Evolutionary conservation across 305 asterid genomes (phyloP).

Genomic region (Fraxinus sp.): DNA sequence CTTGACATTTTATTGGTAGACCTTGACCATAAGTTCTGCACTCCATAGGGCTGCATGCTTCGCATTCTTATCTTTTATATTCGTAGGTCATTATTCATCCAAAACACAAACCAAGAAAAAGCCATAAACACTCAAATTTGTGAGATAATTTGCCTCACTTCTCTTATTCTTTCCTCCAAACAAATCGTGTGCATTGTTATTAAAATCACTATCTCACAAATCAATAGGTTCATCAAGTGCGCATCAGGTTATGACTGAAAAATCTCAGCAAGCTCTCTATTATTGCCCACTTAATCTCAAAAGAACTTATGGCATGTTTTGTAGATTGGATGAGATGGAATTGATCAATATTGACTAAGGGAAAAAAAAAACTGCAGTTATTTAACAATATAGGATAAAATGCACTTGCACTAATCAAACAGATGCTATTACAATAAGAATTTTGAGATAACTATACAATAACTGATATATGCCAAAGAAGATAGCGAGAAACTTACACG

Average conservation of each 20-base stretch:
- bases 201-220: neutral
- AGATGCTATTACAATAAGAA: neutral
- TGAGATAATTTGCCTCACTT: neutral
- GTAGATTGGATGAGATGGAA: neutral
- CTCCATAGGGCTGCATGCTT: neutral
- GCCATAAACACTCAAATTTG: neutral
- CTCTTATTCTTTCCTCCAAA: neutral
- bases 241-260: neutral
- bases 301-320: neutral
- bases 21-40: neutral
- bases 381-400: neutral
- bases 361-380: neutral
- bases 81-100: neutral
- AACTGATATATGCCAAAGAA: neutral
- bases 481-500: conserved; percentile 26
- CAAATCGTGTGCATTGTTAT: neutral
- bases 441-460: neutral
- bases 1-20: neutral
- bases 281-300: conserved; percentile 10
- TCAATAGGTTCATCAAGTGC: neutral
- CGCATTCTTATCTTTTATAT: neutral
- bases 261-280: conserved; percentile 1
- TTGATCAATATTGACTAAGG: neutral
- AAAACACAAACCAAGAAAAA: neutral
- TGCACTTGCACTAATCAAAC: neutral